phyloP scores from a whole-genome alignment of 306 rosid genomes.

The Boehmeria nivea region DNA sequence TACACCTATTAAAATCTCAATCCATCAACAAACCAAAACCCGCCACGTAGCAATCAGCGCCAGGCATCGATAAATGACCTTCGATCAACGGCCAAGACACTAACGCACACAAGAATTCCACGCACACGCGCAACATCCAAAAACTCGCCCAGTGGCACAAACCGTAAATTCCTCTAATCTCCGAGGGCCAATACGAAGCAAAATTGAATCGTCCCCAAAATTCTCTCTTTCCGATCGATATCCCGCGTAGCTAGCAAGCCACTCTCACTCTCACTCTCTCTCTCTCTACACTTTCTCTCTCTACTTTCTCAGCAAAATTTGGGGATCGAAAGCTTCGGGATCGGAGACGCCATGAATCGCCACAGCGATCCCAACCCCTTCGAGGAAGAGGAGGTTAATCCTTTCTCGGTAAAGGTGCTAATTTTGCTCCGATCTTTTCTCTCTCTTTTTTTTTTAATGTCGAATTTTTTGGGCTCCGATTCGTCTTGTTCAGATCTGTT shows the following conservation, averaged over 20 bases:
- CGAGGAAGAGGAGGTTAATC: conserved; percentile 89
- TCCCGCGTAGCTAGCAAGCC: conserved; percentile 45
- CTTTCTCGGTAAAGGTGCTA: conserved; percentile 63
- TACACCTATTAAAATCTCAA: too few relatives aligned
- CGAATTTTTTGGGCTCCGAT: neutral
- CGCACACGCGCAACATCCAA: neutral
- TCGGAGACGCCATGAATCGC: conserved; percentile 61
- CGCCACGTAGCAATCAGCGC: neutral
- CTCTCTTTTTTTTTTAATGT: neutral
- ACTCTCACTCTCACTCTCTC: conserved; percentile 2
- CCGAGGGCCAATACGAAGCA: conserved; percentile 9
- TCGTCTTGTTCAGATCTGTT: neutral
- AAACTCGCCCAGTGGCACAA: neutral
- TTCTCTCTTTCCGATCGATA: conserved; percentile 5
- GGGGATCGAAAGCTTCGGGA: conserved; percentile 37
- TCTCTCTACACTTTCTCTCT: neutral
- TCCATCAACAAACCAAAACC: neutral
- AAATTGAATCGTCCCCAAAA: conserved; percentile 17
- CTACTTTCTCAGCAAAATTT: conserved; percentile 31
- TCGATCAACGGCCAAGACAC: too few relatives aligned
- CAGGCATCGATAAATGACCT: too few relatives aligned
- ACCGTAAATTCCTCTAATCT: neutral
- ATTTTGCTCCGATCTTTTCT: neutral
- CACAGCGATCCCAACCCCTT: conserved; percentile 91
- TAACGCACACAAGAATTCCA: too few relatives aligned